Evolutionary conservation across 2,329 filamentous ascomycete species (phyloP).

Genomic region (Trichophyton simii): DNA sequence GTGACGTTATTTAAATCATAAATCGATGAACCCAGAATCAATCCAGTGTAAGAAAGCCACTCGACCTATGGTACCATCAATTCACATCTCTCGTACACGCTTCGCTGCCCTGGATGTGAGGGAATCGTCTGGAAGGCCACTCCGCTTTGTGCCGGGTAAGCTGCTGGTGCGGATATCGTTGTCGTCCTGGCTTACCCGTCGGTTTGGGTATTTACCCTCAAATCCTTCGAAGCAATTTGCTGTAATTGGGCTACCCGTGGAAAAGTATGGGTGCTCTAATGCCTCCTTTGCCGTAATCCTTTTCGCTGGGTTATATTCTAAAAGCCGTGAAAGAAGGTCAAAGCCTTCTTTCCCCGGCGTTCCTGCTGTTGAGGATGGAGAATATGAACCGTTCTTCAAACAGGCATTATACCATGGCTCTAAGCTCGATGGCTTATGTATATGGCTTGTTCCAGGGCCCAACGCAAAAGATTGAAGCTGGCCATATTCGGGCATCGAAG

Average conservation of each 20-base stretch:
- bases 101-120: slow-evolving; percentile 47
- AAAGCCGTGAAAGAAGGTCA: slow-evolving; percentile 63
- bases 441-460: slow-evolving; percentile 35
- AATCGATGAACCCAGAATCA: too few relatives aligned
- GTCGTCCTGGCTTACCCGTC: slow-evolving; percentile 84
- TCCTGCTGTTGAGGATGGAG: slow-evolving; percentile 35
- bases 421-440: slow-evolving; percentile 45
- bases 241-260: slow-evolving; percentile 53
- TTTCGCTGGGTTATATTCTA: slow-evolving; percentile 88
- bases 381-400: slow-evolving; percentile 46
- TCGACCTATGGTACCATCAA: not conserved
- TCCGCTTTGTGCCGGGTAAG: slow-evolving; percentile 80
- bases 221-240: slow-evolving; percentile 84
- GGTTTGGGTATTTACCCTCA: slow-evolving; percentile 76
- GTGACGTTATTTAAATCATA: too few relatives aligned
- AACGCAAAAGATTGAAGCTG: slow-evolving; percentile 48
- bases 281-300: slow-evolving; percentile 78
- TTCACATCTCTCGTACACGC: slow-evolving; percentile 38
- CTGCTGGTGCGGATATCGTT: slow-evolving; percentile 90
- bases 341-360: slow-evolving; percentile 66
- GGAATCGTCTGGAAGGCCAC: slow-evolving; percentile 69
- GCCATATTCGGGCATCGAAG: slow-evolving; percentile 73
- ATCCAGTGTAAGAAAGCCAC: not conserved
- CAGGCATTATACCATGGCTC: slow-evolving; percentile 72
- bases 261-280: slow-evolving; percentile 83